Evolutionary conservation across 176 grass and related monocot genomes (phyloP).

Genomic region (Miscanthus lutarioriparius): DNA sequence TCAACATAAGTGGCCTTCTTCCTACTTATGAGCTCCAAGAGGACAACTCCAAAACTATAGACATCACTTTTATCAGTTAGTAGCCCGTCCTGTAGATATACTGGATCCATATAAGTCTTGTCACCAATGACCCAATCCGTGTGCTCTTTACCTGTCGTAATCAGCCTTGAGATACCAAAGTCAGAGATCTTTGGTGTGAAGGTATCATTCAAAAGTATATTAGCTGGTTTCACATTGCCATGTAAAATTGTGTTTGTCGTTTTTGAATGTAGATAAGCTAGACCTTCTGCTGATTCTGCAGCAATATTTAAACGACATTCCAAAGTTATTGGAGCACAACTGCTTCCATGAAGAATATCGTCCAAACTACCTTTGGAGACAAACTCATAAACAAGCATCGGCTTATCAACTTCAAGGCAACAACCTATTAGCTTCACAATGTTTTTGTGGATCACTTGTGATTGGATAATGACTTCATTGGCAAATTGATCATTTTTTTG

Average conservation of each 20-base stretch:
- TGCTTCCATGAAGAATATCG: neutral
- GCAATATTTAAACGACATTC: neutral
- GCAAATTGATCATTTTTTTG: neutral
- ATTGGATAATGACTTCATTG: neutral
- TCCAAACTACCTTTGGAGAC: neutral
- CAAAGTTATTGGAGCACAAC: neutral
- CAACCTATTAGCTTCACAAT: neutral
- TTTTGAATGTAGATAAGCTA: neutral
- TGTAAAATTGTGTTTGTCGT: neutral
- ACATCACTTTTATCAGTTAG: neutral
- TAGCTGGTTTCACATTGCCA: neutral
- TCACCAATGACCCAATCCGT: neutral
- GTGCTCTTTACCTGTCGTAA: neutral
- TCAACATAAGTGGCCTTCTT: neutral
- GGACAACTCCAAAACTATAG: neutral
- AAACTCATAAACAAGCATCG: neutral
- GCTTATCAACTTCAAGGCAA: neutral
- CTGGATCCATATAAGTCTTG: neutral
- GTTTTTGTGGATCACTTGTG: neutral
- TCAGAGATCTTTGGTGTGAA: neutral
- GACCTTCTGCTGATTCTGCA: neutral
- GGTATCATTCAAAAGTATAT: neutral
- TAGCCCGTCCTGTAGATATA: neutral
- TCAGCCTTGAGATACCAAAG: neutral
- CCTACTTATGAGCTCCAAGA: neutral